Conservation (phyloP, 352 stramenopile genomes). For the Nothophytophthora sp. region DNA sequence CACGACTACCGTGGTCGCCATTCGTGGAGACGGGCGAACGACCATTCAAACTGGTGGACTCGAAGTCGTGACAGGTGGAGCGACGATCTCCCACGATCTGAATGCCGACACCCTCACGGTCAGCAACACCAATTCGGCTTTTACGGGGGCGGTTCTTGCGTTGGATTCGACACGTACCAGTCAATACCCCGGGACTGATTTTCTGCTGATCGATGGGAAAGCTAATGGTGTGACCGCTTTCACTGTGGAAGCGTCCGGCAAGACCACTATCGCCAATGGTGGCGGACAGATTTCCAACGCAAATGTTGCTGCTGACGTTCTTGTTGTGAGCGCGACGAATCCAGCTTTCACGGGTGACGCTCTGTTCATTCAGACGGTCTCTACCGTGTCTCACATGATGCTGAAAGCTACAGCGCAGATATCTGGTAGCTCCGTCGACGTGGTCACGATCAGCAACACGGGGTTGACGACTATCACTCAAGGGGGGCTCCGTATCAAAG, state of each 20-base stretch:
- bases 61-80: slow-evolving; percentile 3
- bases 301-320: too few relatives aligned
- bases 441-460: not conserved
- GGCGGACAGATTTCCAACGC: too few relatives aligned
- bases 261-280: slow-evolving; percentile 30
- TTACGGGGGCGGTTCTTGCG: slow-evolving; percentile 5
- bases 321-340: too few relatives aligned
- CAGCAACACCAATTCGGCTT: slow-evolving; percentile 2
- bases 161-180: slow-evolving; percentile 13
- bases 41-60: slow-evolving; percentile 4
- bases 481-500: slow-evolving; percentile 11
- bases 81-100: slow-evolving; percentile 3
- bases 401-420: too few relatives aligned
- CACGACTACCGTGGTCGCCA: slow-evolving; percentile 34
- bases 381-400: too few relatives aligned
- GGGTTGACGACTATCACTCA: slow-evolving; percentile 14
- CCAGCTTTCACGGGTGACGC: too few relatives aligned
- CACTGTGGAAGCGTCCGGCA: slow-evolving; percentile 29
- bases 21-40: slow-evolving; percentile 48
- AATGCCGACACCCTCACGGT: slow-evolving; percentile 7
- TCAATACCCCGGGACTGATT: too few relatives aligned
- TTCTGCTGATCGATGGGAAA: slow-evolving; percentile 24
- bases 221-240: slow-evolving; percentile 13
- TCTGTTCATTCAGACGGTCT: not conserved
- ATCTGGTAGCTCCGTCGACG: too few relatives aligned